Conservation (phyloP, 805 yeast genomes). For the Nakazawaea sp. region DNA sequence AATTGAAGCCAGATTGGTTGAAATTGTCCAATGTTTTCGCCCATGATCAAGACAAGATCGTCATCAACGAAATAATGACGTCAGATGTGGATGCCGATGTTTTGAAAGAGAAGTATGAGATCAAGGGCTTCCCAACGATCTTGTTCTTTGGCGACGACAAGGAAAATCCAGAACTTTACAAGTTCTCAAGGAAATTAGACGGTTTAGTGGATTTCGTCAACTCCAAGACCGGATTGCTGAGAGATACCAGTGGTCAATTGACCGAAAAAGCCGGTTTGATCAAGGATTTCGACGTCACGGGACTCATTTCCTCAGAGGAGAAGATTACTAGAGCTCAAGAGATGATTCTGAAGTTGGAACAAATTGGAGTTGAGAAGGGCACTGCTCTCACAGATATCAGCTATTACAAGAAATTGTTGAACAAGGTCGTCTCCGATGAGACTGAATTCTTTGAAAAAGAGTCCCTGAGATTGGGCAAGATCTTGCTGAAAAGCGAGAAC, state of each 20-base stretch:
- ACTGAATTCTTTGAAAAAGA: conserved; percentile 37
- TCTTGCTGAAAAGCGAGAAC: conserved; percentile 29
- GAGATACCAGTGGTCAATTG: conserved; percentile 35
- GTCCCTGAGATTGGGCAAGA: conserved; percentile 33
- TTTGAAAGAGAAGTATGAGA: conserved; percentile 31
- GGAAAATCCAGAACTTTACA: conserved; percentile 23
- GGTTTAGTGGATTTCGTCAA: conserved; percentile 46
- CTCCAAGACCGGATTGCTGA: conserved; percentile 29
- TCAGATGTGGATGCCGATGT: conserved; percentile 37
- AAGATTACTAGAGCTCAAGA: conserved; percentile 22
- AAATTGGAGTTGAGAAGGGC: too few relatives aligned
- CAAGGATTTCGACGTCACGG: conserved; percentile 22
- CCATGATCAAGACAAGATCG: conserved; percentile 28
- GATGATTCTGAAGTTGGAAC: conserved; percentile 28
- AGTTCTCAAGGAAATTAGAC: conserved; percentile 38
- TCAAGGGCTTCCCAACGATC: conserved; percentile 49
- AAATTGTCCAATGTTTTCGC: conserved; percentile 41
- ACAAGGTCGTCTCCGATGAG: conserved; percentile 38
- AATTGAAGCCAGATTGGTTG: conserved; percentile 43
- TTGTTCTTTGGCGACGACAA: conserved; percentile 38
- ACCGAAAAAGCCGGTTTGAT: conserved; percentile 32
- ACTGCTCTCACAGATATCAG: conserved; percentile 20
- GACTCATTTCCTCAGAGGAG: conserved; percentile 17
- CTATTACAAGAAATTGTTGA: conserved; percentile 43
- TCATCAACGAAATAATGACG: conserved; percentile 41